Evolutionary conservation across 2,329 filamentous ascomycete genomes (phyloP), one percentile per base, ranked within the genome.

Genomic region (Orbilia ellipsospora): DNA sequence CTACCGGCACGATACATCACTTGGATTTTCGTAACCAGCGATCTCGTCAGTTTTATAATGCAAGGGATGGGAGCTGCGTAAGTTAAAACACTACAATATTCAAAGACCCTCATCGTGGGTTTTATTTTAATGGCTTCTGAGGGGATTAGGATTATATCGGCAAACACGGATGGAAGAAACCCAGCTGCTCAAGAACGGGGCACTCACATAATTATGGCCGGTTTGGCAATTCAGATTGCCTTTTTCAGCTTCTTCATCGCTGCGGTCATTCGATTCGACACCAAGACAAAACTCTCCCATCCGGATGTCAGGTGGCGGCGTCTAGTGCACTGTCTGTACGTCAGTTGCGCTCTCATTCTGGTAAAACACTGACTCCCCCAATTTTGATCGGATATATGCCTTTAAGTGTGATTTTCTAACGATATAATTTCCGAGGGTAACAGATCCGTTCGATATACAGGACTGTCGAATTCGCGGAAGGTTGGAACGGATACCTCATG

Each of bases 401-500:
- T 48, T 45, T 13, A 4, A 12, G 6, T 18, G 3, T 36, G 31
- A 7, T 36, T 18, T 5, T 3, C 44, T 48, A 48, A 48, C 44
- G 15, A 18, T 48, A 18, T n/a, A 5, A 4, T 2, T 48, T 48
- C 15, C 8, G 44, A 5, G 16, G 1, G 4, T 1, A 4, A 48
- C 80, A 87, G 81, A 75, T 86, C 2, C 85, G 86, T 13, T 86
- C 84, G n/a, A 82, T 87, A 28, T 88, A 85, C 73, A 84, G 86
- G n/a, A 83, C 85, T 2, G 82, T 85, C 56, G 86, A 88, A 77
- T 87, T 87, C 73, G 83, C 84, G 0, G 82, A 86, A 42, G 86
- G 86, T 0, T 84, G 84, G n/a, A 80, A 85, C 5, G 82, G 83
- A 15, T 87, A 87, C 77, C 80, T 84, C 0, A 85, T 86, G 77